Evolutionary conservation across 345 rosid species (phyloP), one percentile per base, ranked within the genome.

Genomic region (Brassica rapa): DNA sequence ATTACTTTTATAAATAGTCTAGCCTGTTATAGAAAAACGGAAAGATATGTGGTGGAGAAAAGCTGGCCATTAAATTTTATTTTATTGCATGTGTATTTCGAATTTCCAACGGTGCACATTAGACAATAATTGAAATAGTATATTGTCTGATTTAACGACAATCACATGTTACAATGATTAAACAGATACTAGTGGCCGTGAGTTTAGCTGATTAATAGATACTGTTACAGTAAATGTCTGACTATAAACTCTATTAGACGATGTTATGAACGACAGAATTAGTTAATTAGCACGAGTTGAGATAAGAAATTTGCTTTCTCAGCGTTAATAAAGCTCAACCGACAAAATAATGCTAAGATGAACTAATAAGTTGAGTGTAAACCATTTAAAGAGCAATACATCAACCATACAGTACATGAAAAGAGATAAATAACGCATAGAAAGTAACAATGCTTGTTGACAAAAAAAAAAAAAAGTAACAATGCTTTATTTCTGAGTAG

Each of bases 121-220:
- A 25, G 66, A 37, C 16, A 70, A 62, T 64, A 4, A 63, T 77
- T 68, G 70, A 24, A 27, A 12, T 12, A 55, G 56, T 27, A 27
- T 71, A 56, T 8, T 3, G 2, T 37, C 37, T 39, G 25, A 53
- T 65, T 56, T 77, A 64, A 56, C 61, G 66, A 65, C 72, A 71
- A 71, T 27, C 35, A 71, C 76, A 77, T 71, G 77, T 78, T 72
- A 41, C 51, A 56, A 71, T 57, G 68, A 72, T 78, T 66, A 39
- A 71, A 72, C 2, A 29, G 11, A 66, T 71, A 19, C 61, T 39
- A 19, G 29, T 64, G 16, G 68, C 81, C 77, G 70, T 66, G 62
- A 57, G 59, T n/a, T 71, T 21, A 66, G 81, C 77, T 57, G 77
- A 71, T 21, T 15, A 15, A 9, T 19, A 29, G 37, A 64, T 39